Percentiles rank a stretch among this genome's conserved stretches.
These are phyloP conservation scores for Cladosporium austrohemisphaericum DNA, from an alignment of 2,329 filamentous ascomycete species.

Conservation along the genomic window DNA sequence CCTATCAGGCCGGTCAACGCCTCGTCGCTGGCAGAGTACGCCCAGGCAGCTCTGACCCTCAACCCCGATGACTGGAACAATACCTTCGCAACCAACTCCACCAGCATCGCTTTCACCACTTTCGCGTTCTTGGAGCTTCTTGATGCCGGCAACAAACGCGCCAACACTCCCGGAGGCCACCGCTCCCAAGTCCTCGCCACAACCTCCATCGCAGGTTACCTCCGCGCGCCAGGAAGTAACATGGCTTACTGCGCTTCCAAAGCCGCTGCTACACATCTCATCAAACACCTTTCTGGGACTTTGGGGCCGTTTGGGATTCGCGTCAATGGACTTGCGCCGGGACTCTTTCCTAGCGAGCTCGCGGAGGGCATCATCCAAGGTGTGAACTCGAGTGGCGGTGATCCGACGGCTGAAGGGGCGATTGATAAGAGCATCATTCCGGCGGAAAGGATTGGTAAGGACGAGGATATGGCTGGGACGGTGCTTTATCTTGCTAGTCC, in stretches of 20 bases:
- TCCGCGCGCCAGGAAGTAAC: slow-evolving; percentile 35
- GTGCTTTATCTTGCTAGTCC: slow-evolving; percentile 62
- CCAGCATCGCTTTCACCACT: slow-evolving; percentile 37
- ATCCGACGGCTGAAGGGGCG: slow-evolving; percentile 40
- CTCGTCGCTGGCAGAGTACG: slow-evolving; percentile 23
- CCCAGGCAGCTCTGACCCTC: slow-evolving; percentile 20
- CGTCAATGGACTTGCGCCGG: slow-evolving; percentile 51
- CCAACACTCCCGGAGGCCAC: slow-evolving; percentile 25
- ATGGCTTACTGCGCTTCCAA: slow-evolving; percentile 46
- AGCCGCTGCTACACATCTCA: slow-evolving; percentile 45
- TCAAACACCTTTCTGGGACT: slow-evolving; percentile 46
- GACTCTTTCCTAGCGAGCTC: slow-evolving; percentile 62
- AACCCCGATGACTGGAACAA: slow-evolving; percentile 21
- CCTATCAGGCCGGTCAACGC: slow-evolving; percentile 11
- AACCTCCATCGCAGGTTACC: slow-evolving; percentile 44
- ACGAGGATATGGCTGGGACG: slow-evolving; percentile 61
- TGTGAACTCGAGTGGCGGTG: slow-evolving; percentile 17
- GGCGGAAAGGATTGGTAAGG: slow-evolving; percentile 54
- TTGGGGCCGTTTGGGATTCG: slow-evolving; percentile 43
- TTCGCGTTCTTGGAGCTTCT: slow-evolving; percentile 42
- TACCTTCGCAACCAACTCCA: slow-evolving; percentile 32
- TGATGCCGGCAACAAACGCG: slow-evolving; percentile 38
- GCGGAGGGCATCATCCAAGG: slow-evolving; percentile 45
- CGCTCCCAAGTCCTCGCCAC: slow-evolving; percentile 47
- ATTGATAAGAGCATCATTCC: slow-evolving; percentile 50